Evolutionary conservation across 179 eudicot genomes (phyloP).

Genomic region (Silene coronaria): DNA sequence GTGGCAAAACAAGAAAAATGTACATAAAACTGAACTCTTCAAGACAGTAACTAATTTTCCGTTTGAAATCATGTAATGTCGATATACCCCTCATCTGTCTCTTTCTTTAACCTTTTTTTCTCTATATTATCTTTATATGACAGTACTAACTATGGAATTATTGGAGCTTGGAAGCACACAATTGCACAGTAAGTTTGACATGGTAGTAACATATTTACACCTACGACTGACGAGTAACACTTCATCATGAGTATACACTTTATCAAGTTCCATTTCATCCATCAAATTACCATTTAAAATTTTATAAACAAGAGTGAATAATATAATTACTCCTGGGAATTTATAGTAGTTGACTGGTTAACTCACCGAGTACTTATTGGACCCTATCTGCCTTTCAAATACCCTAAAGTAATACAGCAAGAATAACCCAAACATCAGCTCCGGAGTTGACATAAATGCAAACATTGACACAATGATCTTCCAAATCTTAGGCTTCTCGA

Average conservation of each 20-base stretch:
- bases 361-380: conserved; percentile 91
- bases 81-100: too few relatives aligned
- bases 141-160: too few relatives aligned
- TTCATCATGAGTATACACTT: too few relatives aligned
- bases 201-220: too few relatives aligned
- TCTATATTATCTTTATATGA: too few relatives aligned
- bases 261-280: neutral
- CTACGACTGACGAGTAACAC: too few relatives aligned
- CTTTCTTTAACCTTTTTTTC: too few relatives aligned
- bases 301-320: conserved; percentile 1
- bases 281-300: neutral
- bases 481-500: conserved; percentile 78
- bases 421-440: conserved; percentile 79
- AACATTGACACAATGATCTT: conserved; percentile 66
- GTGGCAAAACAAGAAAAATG: neutral
- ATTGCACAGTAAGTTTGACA: too few relatives aligned
- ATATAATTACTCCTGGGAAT: neutral
- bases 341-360: neutral
- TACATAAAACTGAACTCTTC: too few relatives aligned
- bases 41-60: too few relatives aligned
- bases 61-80: too few relatives aligned
- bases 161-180: too few relatives aligned
- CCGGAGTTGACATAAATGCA: conserved; percentile 87
- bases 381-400: conserved; percentile 96
- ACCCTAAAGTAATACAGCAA: conserved; percentile 88